Percentiles rank a stretch among this genome's conserved stretches.
These are phyloP conservation scores for Solanum aculeatissimum DNA, from an alignment of 305 asterid species.

Conservation along the genomic window DNA sequence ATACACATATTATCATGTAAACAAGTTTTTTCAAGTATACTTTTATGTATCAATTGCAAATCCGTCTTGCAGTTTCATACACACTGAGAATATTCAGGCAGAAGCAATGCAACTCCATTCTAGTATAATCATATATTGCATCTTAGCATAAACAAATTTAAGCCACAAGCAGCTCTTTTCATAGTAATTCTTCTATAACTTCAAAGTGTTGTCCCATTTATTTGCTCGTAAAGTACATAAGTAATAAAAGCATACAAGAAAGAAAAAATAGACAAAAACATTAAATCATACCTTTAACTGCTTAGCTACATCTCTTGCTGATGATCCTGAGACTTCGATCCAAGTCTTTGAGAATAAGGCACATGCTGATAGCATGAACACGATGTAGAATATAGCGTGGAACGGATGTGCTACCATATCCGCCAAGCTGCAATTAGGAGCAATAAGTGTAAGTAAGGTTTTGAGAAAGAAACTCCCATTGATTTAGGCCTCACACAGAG, in stretches of 20 bases:
- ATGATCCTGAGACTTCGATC: constrained; percentile 86
- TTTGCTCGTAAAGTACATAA: background rate
- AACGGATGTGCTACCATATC: constrained; percentile 68
- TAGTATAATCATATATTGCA: background rate
- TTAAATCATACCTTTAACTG: constrained; percentile 48
- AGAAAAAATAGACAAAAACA: background rate
- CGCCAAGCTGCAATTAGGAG: constrained; percentile 43
- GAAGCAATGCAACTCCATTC: background rate
- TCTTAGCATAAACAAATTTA: background rate
- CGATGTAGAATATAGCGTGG: constrained; percentile 61
- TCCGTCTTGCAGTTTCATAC: background rate
- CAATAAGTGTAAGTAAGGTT: background rate
- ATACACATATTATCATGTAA: background rate
- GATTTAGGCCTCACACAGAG: background rate
- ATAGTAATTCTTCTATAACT: background rate
- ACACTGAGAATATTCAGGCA: background rate
- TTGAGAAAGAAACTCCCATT: background rate
- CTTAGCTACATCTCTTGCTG: constrained; percentile 72
- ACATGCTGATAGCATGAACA: constrained; percentile 72
- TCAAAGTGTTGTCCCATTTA: background rate
- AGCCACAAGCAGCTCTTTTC: background rate
- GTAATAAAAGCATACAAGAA: background rate
- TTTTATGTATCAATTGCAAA: background rate
- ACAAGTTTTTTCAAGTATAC: background rate
- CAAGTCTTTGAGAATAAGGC: constrained; percentile 73